Conservation (phyloP, 2,329 filamentous ascomycete species). For the Parafenestella ontariensis region DNA sequence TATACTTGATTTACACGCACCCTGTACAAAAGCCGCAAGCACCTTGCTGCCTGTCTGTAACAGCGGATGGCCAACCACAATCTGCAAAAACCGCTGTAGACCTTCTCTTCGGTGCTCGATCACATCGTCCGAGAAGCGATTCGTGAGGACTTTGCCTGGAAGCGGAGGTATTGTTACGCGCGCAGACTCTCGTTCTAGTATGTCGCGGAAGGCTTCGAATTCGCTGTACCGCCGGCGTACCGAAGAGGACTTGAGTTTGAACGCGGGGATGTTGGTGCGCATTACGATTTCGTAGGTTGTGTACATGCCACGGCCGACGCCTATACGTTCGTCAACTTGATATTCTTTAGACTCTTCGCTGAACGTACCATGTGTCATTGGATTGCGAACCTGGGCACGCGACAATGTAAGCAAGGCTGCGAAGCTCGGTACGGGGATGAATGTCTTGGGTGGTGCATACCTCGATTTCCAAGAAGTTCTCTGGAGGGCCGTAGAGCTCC, state of each 20-base stretch:
- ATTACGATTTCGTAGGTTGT: slow-evolving; percentile 99
- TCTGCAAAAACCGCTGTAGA: slow-evolving; percentile 93
- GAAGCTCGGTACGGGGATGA: slow-evolving; percentile 9
- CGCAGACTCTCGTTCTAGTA: slow-evolving; percentile 92
- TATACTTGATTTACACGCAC: slow-evolving; percentile 56
- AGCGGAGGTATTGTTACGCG: slow-evolving; percentile 94
- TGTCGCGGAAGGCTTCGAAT: slow-evolving; percentile 98
- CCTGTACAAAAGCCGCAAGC: slow-evolving; percentile 93
- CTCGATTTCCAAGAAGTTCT: slow-evolving; percentile 99
- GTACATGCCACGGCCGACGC: slow-evolving; percentile 95
- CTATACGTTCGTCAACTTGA: slow-evolving; percentile 69
- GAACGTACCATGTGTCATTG: slow-evolving; percentile 51
- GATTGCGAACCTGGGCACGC: slow-evolving; percentile 78
- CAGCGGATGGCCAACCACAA: slow-evolving; percentile 94
- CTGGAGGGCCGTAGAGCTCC: slow-evolving; percentile 97
- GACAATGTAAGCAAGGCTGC: slow-evolving; percentile 32
- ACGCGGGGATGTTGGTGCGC: slow-evolving; percentile 97
- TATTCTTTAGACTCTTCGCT: background rate
- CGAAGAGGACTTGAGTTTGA: slow-evolving; percentile 85
- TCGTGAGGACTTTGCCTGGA: slow-evolving; percentile 97
- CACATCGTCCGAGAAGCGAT: slow-evolving; percentile 96
- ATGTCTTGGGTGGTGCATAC: slow-evolving; percentile 54
- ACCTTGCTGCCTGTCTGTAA: slow-evolving; percentile 98
- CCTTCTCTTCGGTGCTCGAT: slow-evolving; percentile 94
- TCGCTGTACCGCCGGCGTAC: slow-evolving; percentile 96